A percentile compares a stretch with the other conserved stretches of the same genome.
These are phyloP conservation scores for Turnera subulata DNA, from an alignment of 345 rosid genomes.

Conservation along the genomic window DNA sequence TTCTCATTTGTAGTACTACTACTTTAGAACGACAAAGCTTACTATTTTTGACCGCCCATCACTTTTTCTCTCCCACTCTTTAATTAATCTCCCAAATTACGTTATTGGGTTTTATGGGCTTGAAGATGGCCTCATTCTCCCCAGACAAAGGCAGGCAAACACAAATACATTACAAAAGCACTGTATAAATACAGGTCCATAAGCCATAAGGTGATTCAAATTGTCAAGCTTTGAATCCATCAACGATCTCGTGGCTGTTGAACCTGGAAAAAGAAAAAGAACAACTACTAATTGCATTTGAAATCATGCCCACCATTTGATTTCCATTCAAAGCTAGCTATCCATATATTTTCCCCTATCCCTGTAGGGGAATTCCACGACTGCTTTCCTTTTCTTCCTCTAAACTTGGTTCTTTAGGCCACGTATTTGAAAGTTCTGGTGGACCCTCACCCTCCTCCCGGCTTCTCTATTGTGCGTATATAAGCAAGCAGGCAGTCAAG, in stretches of 20 bases:
- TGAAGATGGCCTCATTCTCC: no score
- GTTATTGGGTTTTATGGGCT: no score
- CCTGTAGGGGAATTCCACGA: constrained; percentile 6
- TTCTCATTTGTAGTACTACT: no score
- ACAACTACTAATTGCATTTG: neutral
- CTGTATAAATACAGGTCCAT: no score
- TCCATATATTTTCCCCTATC: neutral
- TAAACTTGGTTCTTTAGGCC: neutral
- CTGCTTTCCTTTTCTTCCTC: constrained; percentile 9
- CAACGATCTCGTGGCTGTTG: constrained; percentile 26
- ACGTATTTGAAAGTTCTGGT: constrained; percentile 24
- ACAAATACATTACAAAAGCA: no score
- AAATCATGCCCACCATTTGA: neutral
- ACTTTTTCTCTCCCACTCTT: no score
- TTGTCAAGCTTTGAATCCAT: constrained; percentile 24
- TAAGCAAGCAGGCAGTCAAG: constrained; percentile 7
- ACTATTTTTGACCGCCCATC: no score
- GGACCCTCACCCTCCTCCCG: neutral
- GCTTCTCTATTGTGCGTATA: constrained; percentile 1
- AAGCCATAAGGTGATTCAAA: no score
- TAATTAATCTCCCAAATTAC: no score
- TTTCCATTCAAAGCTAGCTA: constrained; percentile 11
- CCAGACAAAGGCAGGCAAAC: no score
- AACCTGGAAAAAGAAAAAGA: constrained; percentile 1
- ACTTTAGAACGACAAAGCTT: no score